Conservation (phyloP, 2,329 filamentous ascomycete genomes). For the Clarireedia homoeocarpa region DNA sequence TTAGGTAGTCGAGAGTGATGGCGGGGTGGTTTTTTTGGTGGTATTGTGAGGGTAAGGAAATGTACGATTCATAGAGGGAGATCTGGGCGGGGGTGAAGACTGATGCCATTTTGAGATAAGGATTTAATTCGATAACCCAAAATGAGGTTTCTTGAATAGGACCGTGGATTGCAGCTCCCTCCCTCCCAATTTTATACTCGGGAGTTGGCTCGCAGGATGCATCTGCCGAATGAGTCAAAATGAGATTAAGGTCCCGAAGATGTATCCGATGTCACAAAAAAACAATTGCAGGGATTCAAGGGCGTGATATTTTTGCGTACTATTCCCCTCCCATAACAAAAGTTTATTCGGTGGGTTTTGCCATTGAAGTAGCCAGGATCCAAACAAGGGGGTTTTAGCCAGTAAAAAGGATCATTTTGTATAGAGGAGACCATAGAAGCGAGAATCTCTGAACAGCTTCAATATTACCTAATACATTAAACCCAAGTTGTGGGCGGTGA, state of each 20-base stretch:
- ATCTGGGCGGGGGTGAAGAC: constrained; percentile 19
- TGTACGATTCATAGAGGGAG: constrained; percentile 17
- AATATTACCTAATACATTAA: too few relatives aligned
- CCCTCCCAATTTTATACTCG: too few relatives aligned
- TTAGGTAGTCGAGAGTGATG: constrained; percentile 19
- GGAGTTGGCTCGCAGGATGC: too few relatives aligned
- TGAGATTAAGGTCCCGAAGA: background rate
- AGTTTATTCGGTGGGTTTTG: background rate
- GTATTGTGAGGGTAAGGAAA: constrained; percentile 18
- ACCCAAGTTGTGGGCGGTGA: too few relatives aligned
- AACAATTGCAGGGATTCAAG: background rate
- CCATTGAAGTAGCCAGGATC: background rate
- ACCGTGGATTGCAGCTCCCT: too few relatives aligned
- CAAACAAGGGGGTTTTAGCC: too few relatives aligned
- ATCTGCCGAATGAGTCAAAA: background rate
- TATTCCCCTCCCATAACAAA: background rate
- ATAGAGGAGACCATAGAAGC: too few relatives aligned
- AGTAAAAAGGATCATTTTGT: too few relatives aligned
- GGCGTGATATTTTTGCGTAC: background rate
- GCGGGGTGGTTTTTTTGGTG: constrained; percentile 10
- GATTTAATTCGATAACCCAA: too few relatives aligned
- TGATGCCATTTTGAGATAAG: constrained; percentile 9
- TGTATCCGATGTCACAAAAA: background rate
- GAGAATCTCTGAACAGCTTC: too few relatives aligned
- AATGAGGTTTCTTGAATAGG: too few relatives aligned